Base-by-base conservation (phyloP, 345 rosid species). In the Eutrema yunnanense region DNA sequence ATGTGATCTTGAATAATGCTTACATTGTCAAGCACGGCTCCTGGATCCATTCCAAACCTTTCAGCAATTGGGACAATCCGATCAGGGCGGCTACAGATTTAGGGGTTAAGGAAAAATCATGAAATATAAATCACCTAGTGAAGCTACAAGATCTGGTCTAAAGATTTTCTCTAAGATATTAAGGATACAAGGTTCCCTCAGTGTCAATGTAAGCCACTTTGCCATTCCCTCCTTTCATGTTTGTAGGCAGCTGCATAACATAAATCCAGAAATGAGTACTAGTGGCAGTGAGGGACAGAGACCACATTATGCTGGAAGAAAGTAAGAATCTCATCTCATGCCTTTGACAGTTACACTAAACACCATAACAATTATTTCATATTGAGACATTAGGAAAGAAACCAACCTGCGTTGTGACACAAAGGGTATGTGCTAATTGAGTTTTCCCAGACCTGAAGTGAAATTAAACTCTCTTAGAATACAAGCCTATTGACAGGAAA, bases 31-130 rank as follows among this genome's bases (percentile, higher is more conserved):
- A 92, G 96, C 73, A 95, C 99, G 30, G 99, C 96, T 75, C 87
- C 88, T 55, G 92, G 86, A 70, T 94, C 96, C 99, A 92, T 90
- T 80, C 97, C 96, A 83, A 95, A 95, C 82, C 99, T 89, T 84
- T 95, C 97, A 62, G 97, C 97, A 73, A 95, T 86, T 13, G 92
- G 89, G 49, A 92, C 86, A 72, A 95, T 86, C 36, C 94, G 65
- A 81, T 92, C 96, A 63, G 97, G 96, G 4, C 92, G 97, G 77
- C 97, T 88, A 77, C 73, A 83, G 58, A 72, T 65, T 19, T 22
- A 41, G 0, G 46, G 67, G 85, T 83, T 69, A 75, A 82, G 79
- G 78, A 74, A 67, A 71, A 77, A 65, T 65, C 42, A 65, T 42
- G 62, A 38, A 11, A 42, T 22, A 42, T 51, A 40, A 41, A 41